These are phyloP conservation scores for Lentinula sp. DNA, from an alignment of 768 basidiomycete species.

Conservation along the genomic window DNA sequence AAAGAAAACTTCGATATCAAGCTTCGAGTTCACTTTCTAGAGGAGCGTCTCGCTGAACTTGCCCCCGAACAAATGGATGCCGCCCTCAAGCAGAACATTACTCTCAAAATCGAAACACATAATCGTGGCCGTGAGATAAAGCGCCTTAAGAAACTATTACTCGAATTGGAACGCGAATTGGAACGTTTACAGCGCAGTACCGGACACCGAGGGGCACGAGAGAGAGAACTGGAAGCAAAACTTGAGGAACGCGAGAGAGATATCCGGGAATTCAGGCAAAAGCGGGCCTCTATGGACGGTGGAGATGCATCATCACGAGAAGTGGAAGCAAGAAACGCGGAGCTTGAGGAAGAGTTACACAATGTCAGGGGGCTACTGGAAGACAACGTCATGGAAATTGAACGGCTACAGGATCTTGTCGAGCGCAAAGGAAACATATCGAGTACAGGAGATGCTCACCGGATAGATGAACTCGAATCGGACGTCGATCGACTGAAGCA, in stretches of 20 bases:
- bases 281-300: conserved; percentile 29
- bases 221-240: conserved; percentile 70
- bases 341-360: conserved; percentile 71
- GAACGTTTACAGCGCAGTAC: conserved; percentile 56
- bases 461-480: conserved; percentile 51
- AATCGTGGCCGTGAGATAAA: conserved; percentile 88
- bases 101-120: conserved; percentile 88
- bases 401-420: conserved; percentile 62
- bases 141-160: conserved; percentile 82
- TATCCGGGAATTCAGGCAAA: conserved; percentile 56
- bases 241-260: conserved; percentile 71
- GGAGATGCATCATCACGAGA: conserved; percentile 51
- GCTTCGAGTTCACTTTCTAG: conserved; percentile 90
- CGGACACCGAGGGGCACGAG: conserved; percentile 37
- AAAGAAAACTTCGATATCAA: conserved; percentile 98
- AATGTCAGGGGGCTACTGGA: conserved; percentile 62
- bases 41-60: conserved; percentile 85
- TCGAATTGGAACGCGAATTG: conserved; percentile 78
- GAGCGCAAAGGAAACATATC: conserved; percentile 46
- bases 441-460: conserved; percentile 30
- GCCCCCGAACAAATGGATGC: conserved; percentile 92
- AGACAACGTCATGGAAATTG: conserved; percentile 82
- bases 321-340: conserved; percentile 53
- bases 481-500: conserved; percentile 59
- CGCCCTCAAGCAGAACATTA: conserved; percentile 87